Conservation (phyloP, 23 red algal species). For the Gracilaria gracilis region DNA sequence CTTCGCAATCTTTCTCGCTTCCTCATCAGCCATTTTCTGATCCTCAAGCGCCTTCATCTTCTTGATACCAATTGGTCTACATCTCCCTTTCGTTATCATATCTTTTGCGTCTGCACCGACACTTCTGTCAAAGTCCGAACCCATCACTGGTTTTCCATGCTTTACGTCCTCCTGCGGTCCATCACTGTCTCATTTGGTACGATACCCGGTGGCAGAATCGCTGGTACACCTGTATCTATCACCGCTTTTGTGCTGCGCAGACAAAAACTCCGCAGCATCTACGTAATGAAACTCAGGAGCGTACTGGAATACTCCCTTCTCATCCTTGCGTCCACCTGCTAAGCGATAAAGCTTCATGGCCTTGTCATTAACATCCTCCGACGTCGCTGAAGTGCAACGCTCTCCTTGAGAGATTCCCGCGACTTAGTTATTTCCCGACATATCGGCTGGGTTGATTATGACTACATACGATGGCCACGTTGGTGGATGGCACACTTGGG, state of each 20-base stretch:
- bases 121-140: background rate
- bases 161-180: background rate
- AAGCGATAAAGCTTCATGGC: constrained; percentile 1
- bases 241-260: background rate
- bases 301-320: constrained; percentile 1
- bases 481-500: no score
- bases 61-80: constrained; percentile 1
- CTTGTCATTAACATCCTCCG: background rate
- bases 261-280: constrained; percentile 6
- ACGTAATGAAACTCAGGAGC: constrained; percentile 24
- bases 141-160: background rate
- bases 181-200: background rate
- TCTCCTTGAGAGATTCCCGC: no score
- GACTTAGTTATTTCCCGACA: no score
- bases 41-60: background rate
- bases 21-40: background rate
- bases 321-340: background rate
- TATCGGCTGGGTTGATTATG: no score
- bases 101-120: background rate
- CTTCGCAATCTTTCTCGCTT: background rate
- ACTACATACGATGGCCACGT: no score
- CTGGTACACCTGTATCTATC: constrained; percentile 16
- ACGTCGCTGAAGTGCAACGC: no score
- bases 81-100: background rate
- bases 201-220: background rate